phyloP scores from a whole-genome alignment of 164 flowering plant species.

The Tetracentron sinense region DNA sequence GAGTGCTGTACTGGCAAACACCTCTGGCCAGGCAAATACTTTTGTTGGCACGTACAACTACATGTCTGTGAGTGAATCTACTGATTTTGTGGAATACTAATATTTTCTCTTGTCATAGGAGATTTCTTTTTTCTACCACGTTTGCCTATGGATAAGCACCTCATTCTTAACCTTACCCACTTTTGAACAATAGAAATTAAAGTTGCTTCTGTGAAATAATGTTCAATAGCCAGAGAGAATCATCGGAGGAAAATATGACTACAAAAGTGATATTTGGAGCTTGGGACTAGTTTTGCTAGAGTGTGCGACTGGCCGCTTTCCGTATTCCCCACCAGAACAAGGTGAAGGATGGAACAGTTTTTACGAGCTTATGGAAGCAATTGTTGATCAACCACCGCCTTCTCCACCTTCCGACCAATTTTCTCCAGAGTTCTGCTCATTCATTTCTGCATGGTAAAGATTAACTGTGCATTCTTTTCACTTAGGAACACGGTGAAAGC shows the following conservation, averaged over 20 bases:
- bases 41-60: constrained; percentile 90
- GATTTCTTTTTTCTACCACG: background rate
- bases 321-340: constrained; percentile 66
- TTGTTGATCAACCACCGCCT: constrained; percentile 78
- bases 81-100: background rate
- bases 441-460: constrained; percentile 81
- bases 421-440: constrained; percentile 86
- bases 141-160: background rate
- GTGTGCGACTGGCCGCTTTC: constrained; percentile 86
- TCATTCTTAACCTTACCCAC: background rate
- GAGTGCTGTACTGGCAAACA: constrained; percentile 68
- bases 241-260: constrained; percentile 51
- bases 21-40: constrained; percentile 78
- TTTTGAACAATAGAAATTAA: background rate
- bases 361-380: constrained; percentile 80
- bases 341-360: constrained; percentile 60
- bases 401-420: constrained; percentile 63
- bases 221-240: constrained; percentile 87
- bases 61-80: constrained; percentile 80
- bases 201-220: constrained; percentile 13
- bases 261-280: constrained; percentile 97
- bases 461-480: background rate
- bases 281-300: constrained; percentile 89
- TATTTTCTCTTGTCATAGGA: background rate
- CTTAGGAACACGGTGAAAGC: background rate